phyloP scores from a whole-genome alignment of 192 early-diverging fungal species.

The Podila epigama region DNA sequence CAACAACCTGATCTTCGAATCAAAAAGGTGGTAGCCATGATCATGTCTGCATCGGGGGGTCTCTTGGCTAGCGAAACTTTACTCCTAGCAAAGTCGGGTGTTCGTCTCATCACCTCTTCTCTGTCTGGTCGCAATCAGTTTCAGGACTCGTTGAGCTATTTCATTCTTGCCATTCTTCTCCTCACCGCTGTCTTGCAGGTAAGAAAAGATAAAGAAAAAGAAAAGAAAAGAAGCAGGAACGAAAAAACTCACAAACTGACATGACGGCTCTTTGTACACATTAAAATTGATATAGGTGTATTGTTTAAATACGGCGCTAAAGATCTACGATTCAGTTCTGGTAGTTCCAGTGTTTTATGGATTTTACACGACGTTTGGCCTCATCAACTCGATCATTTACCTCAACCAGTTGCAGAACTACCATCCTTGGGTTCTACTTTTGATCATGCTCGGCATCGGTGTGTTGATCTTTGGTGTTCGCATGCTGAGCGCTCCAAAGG shows the following conservation, averaged over 20 bases:
- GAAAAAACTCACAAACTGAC: not conserved
- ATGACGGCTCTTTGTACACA: not conserved
- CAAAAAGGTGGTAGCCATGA: slow-evolving; percentile 61
- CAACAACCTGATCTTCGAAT: slow-evolving; percentile 37
- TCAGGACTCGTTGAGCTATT: slow-evolving; percentile 59
- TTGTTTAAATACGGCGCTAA: slow-evolving; percentile 64
- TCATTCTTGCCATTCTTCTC: slow-evolving; percentile 57
- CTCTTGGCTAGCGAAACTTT: slow-evolving; percentile 65
- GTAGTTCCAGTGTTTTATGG: slow-evolving; percentile 69
- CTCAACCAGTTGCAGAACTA: slow-evolving; percentile 59
- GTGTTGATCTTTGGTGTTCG: slow-evolving; percentile 62
- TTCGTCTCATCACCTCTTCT: slow-evolving; percentile 24
- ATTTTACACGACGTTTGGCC: slow-evolving; percentile 61
- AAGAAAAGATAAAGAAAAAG: not conserved
- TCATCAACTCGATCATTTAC: slow-evolving; percentile 67
- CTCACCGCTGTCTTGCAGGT: slow-evolving; percentile 64
- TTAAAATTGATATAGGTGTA: slow-evolving; percentile 53
- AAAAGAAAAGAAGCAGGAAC: not conserved
- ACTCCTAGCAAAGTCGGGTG: slow-evolving; percentile 63
- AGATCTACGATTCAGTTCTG: slow-evolving; percentile 63
- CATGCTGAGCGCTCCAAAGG: slow-evolving; percentile 55
- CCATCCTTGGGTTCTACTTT: slow-evolving; percentile 55
- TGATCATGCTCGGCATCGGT: slow-evolving; percentile 61
- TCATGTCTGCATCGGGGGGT: slow-evolving; percentile 63
- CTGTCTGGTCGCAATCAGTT: slow-evolving; percentile 57